Evolutionary conservation across 129 eudicot species (phyloP).

Genomic region (Saussurea involucrata): DNA sequence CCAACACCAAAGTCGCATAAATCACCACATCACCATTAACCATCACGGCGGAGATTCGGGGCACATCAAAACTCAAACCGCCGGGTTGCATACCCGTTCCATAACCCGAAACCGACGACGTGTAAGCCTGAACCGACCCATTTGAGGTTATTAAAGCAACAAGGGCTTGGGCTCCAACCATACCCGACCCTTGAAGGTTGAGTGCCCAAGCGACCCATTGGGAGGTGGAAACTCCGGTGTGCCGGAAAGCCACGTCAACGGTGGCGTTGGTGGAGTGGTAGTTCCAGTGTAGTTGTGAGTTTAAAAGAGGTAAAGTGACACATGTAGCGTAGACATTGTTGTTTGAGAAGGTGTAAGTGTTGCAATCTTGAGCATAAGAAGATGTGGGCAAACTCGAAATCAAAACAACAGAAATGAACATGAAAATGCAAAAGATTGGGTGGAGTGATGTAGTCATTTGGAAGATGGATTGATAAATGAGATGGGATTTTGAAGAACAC

Average conservation of each 20-base stretch:
- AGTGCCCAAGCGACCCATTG: slow-evolving; percentile 87
- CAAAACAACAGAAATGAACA: neutral
- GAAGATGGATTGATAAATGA: neutral
- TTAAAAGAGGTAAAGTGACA: slow-evolving; percentile 41
- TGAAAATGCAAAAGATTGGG: slow-evolving; percentile 14
- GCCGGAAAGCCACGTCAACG: slow-evolving; percentile 65
- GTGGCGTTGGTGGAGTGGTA: slow-evolving; percentile 52
- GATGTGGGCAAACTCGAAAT: slow-evolving; percentile 14
- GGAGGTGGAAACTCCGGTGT: slow-evolving; percentile 37
- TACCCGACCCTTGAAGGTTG: slow-evolving; percentile 38
- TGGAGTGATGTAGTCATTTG: slow-evolving; percentile 27
- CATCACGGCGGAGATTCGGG: slow-evolving; percentile 32
- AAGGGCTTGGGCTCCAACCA: slow-evolving; percentile 62
- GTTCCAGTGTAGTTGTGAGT: slow-evolving; percentile 63
- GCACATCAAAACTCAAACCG: slow-evolving; percentile 54
- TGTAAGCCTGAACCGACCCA: slow-evolving; percentile 45
- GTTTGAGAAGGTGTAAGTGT: slow-evolving; percentile 30
- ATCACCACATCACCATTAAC: slow-evolving; percentile 42
- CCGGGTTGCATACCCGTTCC: slow-evolving; percentile 27
- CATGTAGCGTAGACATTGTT: slow-evolving; percentile 44
- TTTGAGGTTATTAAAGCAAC: slow-evolving; percentile 50
- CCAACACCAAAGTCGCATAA: slow-evolving; percentile 59
- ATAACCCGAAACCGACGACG: slow-evolving; percentile 34
- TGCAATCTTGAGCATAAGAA: slow-evolving; percentile 53
- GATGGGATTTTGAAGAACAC: neutral